Evolutionary conservation across 2,329 filamentous ascomycete genomes (phyloP), one percentile per base, ranked within the genome.

Genomic region (Pseudogymnoascus sp.): DNA sequence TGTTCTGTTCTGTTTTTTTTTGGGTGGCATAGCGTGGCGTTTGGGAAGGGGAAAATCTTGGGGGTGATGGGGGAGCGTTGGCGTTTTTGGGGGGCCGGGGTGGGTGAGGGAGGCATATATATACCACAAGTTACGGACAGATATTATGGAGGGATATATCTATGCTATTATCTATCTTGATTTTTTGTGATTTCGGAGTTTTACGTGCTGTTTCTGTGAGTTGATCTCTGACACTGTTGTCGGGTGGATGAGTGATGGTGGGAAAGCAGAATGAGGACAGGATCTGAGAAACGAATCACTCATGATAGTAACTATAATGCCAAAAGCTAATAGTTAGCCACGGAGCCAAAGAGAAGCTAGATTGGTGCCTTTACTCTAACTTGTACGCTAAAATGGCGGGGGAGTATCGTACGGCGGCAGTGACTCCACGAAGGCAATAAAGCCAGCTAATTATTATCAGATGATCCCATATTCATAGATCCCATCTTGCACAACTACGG

Each of bases 21-120:
- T 14, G 31, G 12, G 12, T 7, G 18, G 37, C 56, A 60, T 60
- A 60, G 56, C 56, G 56, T 16, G 56, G 56, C 56, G 56, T 60
- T 10, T 31, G 7, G 46, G n/a, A 28, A 14, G 12, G 25, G 42
- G n/a, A n/a, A 7, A 53, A 53, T 31, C 11, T 16, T 11, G 46
- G 21, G 21, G 42, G 5, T 18, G 46, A 5, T 10, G 46, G 46
- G 46, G n/a, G 23, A 8, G 4, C 25, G 25, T 53, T 53, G 46
- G 46, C 23, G 46, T 53, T 53, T 31, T 31, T 34, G 18, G 16
- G 46, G 46, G 4, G 2, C 23, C 23, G 16, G 23, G 1, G 44
- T n/a, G 12, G 7, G 12, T 28, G 14, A 53, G 5, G 25, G 25
- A 10, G 4, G 25, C 8, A 34, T 53, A 25, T 31, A 53, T 53